Percentiles rank a stretch among this genome's conserved stretches.
These are phyloP conservation scores for Ophiosphaerella korrae DNA, from an alignment of 2,329 filamentous ascomycete genomes.

Conservation along the genomic window DNA sequence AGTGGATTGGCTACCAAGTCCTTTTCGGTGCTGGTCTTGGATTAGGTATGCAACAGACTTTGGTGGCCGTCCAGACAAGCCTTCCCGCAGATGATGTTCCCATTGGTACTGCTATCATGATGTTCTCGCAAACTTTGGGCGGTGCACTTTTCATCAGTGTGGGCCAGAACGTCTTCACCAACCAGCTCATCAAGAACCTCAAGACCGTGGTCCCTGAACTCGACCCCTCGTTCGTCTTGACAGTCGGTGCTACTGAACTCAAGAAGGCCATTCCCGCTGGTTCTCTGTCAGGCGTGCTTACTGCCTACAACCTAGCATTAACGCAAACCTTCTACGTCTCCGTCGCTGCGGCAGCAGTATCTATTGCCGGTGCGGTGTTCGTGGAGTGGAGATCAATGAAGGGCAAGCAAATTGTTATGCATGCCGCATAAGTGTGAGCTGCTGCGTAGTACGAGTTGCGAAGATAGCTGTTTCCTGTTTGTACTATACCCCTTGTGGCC, in stretches of 20 bases:
- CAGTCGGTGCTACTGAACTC: conserved; percentile 64
- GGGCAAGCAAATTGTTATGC: conserved; percentile 55
- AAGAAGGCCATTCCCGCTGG: conserved; percentile 56
- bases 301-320: conserved; percentile 68
- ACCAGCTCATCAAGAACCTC: conserved; percentile 53
- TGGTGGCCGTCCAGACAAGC: conserved; percentile 53
- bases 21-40: conserved; percentile 52
- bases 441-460: conserved; percentile 4
- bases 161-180: conserved; percentile 57
- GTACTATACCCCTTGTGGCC: conserved; percentile 8
- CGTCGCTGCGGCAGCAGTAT: conserved; percentile 59
- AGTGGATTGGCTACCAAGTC: conserved; percentile 50
- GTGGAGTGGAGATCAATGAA: conserved; percentile 73
- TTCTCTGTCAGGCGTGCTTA: conserved; percentile 59
- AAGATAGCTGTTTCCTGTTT: conserved; percentile 15
- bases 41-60: conserved; percentile 55
- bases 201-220: conserved; percentile 47
- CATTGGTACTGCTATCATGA: conserved; percentile 55
- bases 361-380: conserved; percentile 59
- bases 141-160: conserved; percentile 57
- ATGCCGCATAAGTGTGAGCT: conserved; percentile 28
- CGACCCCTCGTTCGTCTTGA: conserved; percentile 50
- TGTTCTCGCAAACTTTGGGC: conserved; percentile 55
- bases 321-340: conserved; percentile 65
- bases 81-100: conserved; percentile 51